Evolutionary conservation across 2,329 filamentous ascomycete species (phyloP).

Genomic region (Cylindrodendrum hubeiense): DNA sequence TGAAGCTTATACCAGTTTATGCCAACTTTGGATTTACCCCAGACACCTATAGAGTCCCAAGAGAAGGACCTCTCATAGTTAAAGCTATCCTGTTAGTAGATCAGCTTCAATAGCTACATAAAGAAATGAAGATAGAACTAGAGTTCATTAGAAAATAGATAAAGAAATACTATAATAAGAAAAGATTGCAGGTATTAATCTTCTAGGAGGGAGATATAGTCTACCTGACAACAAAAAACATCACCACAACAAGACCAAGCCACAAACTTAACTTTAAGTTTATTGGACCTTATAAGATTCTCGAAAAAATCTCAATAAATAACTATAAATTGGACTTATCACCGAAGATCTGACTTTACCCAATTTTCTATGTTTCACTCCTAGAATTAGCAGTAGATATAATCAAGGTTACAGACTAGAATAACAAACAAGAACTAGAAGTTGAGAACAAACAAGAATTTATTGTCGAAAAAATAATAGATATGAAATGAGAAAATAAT

Average conservation of each 20-base stretch:
- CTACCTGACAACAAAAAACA: conserved; percentile 32
- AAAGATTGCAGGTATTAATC: conserved; percentile 29
- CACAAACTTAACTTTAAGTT: conserved; percentile 38
- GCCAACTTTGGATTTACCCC: conserved; percentile 20
- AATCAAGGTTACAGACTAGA: conserved; percentile 15
- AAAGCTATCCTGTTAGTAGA: conserved; percentile 17
- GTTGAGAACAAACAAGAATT: conserved; percentile 22
- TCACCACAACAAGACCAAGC: conserved; percentile 27
- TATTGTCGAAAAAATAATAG: conserved; percentile 28
- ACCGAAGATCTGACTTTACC: conserved; percentile 22
- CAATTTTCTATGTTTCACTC: conserved; percentile 38
- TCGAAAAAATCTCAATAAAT: conserved; percentile 28
- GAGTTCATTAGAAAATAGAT: conserved; percentile 15
- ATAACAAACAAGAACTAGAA: conserved; percentile 18
- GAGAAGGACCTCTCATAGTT: neutral
- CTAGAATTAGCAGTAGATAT: conserved; percentile 26
- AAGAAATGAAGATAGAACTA: conserved; percentile 2
- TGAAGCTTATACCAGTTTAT: conserved; percentile 14
- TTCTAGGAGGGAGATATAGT: conserved; percentile 30
- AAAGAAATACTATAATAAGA: conserved; percentile 27
- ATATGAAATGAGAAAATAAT: no score
- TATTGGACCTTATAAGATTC: conserved; percentile 32
- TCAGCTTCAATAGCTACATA: conserved; percentile 18
- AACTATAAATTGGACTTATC: conserved; percentile 37
- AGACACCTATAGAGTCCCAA: neutral